These are phyloP conservation scores for Rachicladosporium sp. DNA, from an alignment of 2,329 filamentous ascomycete species.

Conservation along the genomic window DNA sequence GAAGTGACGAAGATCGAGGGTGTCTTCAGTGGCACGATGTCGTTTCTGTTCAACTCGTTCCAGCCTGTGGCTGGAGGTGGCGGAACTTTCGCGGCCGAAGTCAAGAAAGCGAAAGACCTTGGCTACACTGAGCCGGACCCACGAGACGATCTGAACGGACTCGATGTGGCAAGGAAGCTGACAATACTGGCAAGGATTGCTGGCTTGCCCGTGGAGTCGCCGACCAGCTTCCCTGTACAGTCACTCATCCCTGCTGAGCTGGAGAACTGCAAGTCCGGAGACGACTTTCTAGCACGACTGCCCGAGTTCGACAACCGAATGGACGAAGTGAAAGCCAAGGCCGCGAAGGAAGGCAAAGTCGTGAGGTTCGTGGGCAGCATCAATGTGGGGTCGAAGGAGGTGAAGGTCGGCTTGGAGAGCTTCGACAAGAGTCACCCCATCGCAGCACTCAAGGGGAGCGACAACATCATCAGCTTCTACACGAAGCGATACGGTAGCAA, in stretches of 20 bases:
- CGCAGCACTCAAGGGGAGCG: conserved; percentile 87
- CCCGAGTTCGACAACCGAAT: conserved; percentile 79
- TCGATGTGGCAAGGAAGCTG: conserved; percentile 88
- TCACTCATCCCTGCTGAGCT: conserved; percentile 83
- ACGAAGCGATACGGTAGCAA: conserved; percentile 87
- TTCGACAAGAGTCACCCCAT: conserved; percentile 77
- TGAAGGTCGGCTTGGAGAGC: conserved; percentile 87
- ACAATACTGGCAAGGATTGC: conserved; percentile 84
- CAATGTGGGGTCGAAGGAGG: conserved; percentile 64
- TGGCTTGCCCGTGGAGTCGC: conserved; percentile 68
- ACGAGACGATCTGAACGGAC: conserved; percentile 72
- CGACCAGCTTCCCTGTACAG: conserved; percentile 85
- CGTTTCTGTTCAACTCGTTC: conserved; percentile 96
- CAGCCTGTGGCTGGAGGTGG: conserved; percentile 65
- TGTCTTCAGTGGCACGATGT: conserved; percentile 95
- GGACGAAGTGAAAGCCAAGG: conserved; percentile 75
- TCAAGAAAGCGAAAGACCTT: conserved; percentile 80
- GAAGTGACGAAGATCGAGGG: conserved; percentile 86
- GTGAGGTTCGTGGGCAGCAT: conserved; percentile 90
- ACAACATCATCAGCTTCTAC: conserved; percentile 98
- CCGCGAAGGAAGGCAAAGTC: conserved; percentile 78
- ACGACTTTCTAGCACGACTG: conserved; percentile 74
- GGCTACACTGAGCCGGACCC: conserved; percentile 89
- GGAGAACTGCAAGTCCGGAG: conserved; percentile 60
- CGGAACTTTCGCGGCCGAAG: conserved; percentile 81